A percentile compares a stretch with the other conserved stretches of the same genome.
Evolutionary conservation across 1,284 basidiomycete species (phyloP).

Genomic region (Heterobasidion irregulare): DNA sequence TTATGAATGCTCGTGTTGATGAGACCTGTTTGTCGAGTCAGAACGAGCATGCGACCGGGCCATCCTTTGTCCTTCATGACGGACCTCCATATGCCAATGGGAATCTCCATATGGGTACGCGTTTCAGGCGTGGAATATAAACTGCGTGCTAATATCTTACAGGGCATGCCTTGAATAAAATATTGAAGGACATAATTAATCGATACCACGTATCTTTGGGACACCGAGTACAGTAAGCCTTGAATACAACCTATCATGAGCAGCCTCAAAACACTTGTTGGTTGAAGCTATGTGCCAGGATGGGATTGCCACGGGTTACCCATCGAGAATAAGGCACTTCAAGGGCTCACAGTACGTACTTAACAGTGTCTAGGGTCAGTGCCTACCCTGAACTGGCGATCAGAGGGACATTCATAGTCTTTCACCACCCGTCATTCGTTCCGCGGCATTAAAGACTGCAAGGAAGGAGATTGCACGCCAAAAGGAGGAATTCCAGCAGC

Average conservation of each 20-base stretch:
- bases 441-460: constrained; percentile 70
- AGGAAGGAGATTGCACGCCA: constrained; percentile 72
- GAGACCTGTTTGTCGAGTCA: constrained; percentile 21
- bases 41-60: constrained; percentile 57
- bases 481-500: constrained; percentile 70
- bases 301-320: constrained; percentile 99
- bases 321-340: constrained; percentile 89
- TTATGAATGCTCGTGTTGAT: not conserved
- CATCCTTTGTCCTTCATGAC: constrained; percentile 85
- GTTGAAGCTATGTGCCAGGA: constrained; percentile 82
- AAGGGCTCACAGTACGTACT: constrained; percentile 56
- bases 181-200: constrained; percentile 94
- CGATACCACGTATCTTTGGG: constrained; percentile 82
- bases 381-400: constrained; percentile 5
- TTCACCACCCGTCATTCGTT: constrained; percentile 58
- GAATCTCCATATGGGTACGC: constrained; percentile 83
- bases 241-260: constrained; percentile 1
- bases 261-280: not conserved
- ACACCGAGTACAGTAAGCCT: constrained; percentile 71
- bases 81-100: constrained; percentile 99
- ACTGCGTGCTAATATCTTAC: constrained; percentile 3
- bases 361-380: not conserved
- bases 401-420: constrained; percentile 49
- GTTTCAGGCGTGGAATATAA: not conserved
- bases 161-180: constrained; percentile 98